Conservation (phyloP, 495 filamentous ascomycete genomes). For the Xanthoparmelia taractica region DNA sequence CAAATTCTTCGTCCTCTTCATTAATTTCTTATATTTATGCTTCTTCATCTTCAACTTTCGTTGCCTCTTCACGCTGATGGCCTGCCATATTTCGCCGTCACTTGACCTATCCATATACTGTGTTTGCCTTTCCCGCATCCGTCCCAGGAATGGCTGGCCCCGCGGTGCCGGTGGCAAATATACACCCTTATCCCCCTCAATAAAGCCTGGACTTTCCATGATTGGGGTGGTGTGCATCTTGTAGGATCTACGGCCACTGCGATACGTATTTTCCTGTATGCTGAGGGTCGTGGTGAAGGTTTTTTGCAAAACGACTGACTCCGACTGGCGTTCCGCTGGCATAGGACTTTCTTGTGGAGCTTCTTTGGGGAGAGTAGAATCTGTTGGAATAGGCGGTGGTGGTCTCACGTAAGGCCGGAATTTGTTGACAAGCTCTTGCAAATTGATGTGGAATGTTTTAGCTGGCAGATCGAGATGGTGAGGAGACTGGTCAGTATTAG, state of each 20-base stretch:
- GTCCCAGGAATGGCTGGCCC: slow-evolving; percentile 16
- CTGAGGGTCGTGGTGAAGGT: slow-evolving; percentile 74
- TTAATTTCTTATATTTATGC: slow-evolving; percentile 99
- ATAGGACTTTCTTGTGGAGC: slow-evolving; percentile 15
- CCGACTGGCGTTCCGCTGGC: slow-evolving; percentile 23
- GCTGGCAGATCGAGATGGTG: slow-evolving; percentile 28
- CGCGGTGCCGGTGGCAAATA: slow-evolving; percentile 13
- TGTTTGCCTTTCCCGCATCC: slow-evolving; percentile 18
- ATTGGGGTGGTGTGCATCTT: slow-evolving; percentile 29
- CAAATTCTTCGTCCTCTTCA: slow-evolving; percentile 81
- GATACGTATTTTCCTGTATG: slow-evolving; percentile 66
- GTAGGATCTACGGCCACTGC: slow-evolving; percentile 60
- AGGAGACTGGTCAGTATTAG: slow-evolving; percentile 36
- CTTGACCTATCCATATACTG: slow-evolving; percentile 13
- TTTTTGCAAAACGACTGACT: slow-evolving; percentile 35
- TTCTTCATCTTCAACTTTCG: slow-evolving; percentile 99
- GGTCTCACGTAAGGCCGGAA: slow-evolving; percentile 74
- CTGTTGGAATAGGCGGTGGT: slow-evolving; percentile 58
- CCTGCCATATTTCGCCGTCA: slow-evolving; percentile 36
- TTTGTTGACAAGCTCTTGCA: slow-evolving; percentile 48
- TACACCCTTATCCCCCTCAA: neutral
- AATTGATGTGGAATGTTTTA: slow-evolving; percentile 36
- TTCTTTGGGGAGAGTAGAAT: slow-evolving; percentile 23
- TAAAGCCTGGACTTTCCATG: slow-evolving; percentile 5
- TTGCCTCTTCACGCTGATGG: slow-evolving; percentile 81